These are phyloP conservation scores for Thielaviopsis ethacetica DNA, from an alignment of 2,329 filamentous ascomycete species.

Conservation along the genomic window DNA sequence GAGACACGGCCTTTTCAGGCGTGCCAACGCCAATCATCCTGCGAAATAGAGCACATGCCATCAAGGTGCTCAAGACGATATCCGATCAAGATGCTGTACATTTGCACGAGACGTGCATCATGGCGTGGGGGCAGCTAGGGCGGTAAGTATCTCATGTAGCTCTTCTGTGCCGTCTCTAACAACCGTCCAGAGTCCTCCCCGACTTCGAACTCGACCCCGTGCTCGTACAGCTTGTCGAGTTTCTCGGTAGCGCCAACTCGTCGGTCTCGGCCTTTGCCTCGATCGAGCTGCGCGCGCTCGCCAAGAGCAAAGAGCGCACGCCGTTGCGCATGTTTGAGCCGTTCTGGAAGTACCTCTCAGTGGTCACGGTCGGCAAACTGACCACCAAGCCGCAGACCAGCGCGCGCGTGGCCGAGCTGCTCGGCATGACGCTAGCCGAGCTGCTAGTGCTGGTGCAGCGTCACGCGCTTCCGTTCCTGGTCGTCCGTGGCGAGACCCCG, in stretches of 20 bases:
- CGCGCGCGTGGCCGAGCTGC: constrained; percentile 62
- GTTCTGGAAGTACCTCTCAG: constrained; percentile 77
- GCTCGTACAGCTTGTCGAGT: constrained; percentile 68
- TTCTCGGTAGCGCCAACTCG: constrained; percentile 67
- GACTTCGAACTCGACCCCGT: constrained; percentile 80
- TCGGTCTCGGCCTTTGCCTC: constrained; percentile 70
- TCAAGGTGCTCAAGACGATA: constrained; percentile 56
- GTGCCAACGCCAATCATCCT: constrained; percentile 14
- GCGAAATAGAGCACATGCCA: constrained; percentile 26
- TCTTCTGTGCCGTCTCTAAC: no score
- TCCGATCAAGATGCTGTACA: constrained; percentile 51
- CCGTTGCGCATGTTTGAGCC: constrained; percentile 60
- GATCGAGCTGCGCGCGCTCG: constrained; percentile 62
- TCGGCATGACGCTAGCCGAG: constrained; percentile 58
- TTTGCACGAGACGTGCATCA: constrained; percentile 67
- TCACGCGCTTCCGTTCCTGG: constrained; percentile 72
- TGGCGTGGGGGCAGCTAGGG: constrained; percentile 75
- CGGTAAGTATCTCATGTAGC: constrained; percentile 39
- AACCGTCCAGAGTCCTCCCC: constrained; percentile 38
- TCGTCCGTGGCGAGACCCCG: constrained; percentile 61
- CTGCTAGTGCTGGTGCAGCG: constrained; percentile 63
- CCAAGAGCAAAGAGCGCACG: constrained; percentile 44
- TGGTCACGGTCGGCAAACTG: constrained; percentile 69
- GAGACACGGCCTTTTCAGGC: constrained; percentile 7
- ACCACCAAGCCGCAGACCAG: constrained; percentile 66